Conservation (phyloP, 192 early-diverging fungal genomes). For the Backusella mclennaniae region DNA sequence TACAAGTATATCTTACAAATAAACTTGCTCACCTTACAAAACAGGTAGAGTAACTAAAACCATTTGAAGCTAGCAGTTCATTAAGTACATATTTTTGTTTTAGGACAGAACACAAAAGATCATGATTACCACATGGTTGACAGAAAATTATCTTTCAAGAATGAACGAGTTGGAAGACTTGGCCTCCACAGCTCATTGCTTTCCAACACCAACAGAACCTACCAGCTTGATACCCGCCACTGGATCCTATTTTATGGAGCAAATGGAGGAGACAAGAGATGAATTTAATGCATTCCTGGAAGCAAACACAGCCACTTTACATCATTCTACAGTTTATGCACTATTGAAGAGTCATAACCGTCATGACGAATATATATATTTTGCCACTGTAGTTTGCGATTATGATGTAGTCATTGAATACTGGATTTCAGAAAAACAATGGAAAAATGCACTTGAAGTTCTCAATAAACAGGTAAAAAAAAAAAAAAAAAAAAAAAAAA, state of each 20-base stretch:
- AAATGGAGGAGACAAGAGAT: slow-evolving; percentile 56
- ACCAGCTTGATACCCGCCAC: slow-evolving; percentile 33
- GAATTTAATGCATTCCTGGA: slow-evolving; percentile 76
- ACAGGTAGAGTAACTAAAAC: slow-evolving; percentile 42
- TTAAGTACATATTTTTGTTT: not conserved
- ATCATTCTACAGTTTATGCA: slow-evolving; percentile 72
- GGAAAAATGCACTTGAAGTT: slow-evolving; percentile 71
- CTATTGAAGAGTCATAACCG: slow-evolving; percentile 89
- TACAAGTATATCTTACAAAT: slow-evolving; percentile 77
- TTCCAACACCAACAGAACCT: slow-evolving; percentile 2
- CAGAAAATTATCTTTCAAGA: slow-evolving; percentile 82
- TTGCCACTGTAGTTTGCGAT: slow-evolving; percentile 81
- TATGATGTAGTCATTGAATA: slow-evolving; percentile 81
- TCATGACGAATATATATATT: slow-evolving; percentile 76
- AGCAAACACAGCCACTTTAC: slow-evolving; percentile 60
- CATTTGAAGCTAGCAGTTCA: not conserved
- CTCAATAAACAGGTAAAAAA: slow-evolving; percentile 69
- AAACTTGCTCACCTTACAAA: slow-evolving; percentile 70
- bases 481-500: too few relatives aligned
- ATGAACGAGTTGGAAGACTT: slow-evolving; percentile 67
- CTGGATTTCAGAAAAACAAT: slow-evolving; percentile 79
- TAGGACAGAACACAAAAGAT: slow-evolving; percentile 81
- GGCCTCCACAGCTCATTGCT: slow-evolving; percentile 34
- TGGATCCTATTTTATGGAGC: slow-evolving; percentile 49
- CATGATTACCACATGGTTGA: slow-evolving; percentile 83